phyloP scores from a whole-genome alignment of 164 flowering plant species.

The Echeveria elegans region DNA sequence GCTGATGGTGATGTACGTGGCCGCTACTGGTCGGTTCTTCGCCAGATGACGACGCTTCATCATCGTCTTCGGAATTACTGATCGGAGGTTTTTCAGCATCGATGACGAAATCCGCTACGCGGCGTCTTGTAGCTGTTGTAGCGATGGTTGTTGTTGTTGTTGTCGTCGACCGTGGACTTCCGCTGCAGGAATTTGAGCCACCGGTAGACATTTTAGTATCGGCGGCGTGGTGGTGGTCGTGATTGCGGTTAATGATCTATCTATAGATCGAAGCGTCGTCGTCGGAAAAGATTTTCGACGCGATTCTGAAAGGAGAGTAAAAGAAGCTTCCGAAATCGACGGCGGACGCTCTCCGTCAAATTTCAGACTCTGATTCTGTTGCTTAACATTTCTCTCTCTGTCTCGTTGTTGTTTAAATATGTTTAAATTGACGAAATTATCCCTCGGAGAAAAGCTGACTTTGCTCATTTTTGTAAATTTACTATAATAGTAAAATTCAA shows the following conservation, averaged over 20 bases:
- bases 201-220: not conserved
- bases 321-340: slow-evolving; percentile 3
- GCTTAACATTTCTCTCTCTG: not conserved
- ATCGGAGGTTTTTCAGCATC: not conserved
- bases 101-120: not conserved
- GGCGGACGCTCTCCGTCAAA: not conserved
- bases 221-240: not conserved
- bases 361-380: not conserved
- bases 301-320: not conserved
- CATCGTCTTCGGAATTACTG: not conserved
- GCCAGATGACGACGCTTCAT: not conserved
- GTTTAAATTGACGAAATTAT: too few species aligned
- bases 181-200: not conserved
- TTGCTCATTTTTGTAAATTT: too few species aligned
- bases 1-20: not conserved
- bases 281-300: not conserved
- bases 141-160: too few species aligned
- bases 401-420: too few species aligned
- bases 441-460: too few species aligned
- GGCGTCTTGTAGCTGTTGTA: not conserved
- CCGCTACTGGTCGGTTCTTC: not conserved
- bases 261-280: not conserved
- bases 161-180: slow-evolving; percentile 7
- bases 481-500: too few species aligned
- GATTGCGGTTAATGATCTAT: too few species aligned